Conservation (phyloP, 768 basidiomycete species). For the Cystofilobasidium macerans region DNA sequence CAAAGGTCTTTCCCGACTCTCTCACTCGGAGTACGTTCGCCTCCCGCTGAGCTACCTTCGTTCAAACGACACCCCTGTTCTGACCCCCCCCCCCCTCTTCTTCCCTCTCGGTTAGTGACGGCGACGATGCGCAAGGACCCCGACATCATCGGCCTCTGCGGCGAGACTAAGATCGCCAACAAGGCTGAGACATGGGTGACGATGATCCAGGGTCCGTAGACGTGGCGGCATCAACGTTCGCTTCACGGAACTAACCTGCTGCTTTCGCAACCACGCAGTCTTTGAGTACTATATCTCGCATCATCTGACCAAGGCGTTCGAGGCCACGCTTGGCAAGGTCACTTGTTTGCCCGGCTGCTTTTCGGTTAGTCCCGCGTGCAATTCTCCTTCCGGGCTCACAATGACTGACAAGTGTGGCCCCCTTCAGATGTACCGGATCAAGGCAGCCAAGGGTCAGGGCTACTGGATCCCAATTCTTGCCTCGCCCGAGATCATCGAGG, state of each 20-base stretch:
- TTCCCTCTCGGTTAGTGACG: conserved; percentile 46
- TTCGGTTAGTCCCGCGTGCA: conserved; percentile 28
- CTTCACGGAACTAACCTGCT: conserved; percentile 7
- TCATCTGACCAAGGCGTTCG: conserved; percentile 97
- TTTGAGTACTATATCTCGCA: conserved; percentile 99
- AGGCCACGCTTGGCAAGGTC: conserved; percentile 98
- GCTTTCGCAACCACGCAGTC: conserved; percentile 46
- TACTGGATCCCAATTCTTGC: conserved; percentile 99
- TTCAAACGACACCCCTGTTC: not conserved
- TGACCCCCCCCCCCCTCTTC: no score
- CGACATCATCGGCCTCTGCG: conserved; percentile 98
- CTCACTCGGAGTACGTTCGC: conserved; percentile 53
- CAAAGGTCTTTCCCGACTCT: conserved; percentile 98
- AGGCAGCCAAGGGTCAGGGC: conserved; percentile 93
- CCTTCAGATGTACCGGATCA: conserved; percentile 86
- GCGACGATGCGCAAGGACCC: conserved; percentile 93
- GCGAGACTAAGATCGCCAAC: conserved; percentile 99
- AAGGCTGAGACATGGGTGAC: conserved; percentile 98
- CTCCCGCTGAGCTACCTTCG: not conserved
- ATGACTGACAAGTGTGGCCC: no score
- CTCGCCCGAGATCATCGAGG: conserved; percentile 96
- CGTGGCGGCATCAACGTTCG: no score
- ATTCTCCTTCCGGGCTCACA: conserved; percentile 37
- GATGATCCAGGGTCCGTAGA: conserved; percentile 97
- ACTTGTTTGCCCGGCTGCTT: conserved; percentile 99